Evolutionary conservation across 306 rosid species (phyloP).

Genomic region (Hylodesmum podocarpum): DNA sequence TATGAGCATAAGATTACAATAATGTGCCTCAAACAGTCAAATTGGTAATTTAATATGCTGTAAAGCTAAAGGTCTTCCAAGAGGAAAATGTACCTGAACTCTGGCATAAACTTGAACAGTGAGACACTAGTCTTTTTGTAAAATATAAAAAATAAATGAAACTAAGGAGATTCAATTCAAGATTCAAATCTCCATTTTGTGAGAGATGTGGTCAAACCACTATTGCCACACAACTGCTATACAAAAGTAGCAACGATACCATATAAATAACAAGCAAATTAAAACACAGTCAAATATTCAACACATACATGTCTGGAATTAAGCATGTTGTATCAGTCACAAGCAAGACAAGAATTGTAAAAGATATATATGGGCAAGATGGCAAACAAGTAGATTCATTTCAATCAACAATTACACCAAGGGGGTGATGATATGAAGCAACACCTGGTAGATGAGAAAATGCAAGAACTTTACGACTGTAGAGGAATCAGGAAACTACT

Average conservation of each 20-base stretch:
- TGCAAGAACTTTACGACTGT: constrained; percentile 11
- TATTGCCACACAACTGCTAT: constrained; percentile 18
- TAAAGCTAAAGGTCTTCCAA: not conserved
- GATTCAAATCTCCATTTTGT: constrained; percentile 6
- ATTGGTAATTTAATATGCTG: not conserved
- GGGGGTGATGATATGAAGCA: constrained; percentile 23
- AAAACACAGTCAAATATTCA: constrained; percentile 31
- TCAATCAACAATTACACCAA: constrained; percentile 21
- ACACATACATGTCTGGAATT: constrained; percentile 15
- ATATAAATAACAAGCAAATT: constrained; percentile 18
- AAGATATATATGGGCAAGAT: constrained; percentile 22
- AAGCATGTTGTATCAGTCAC: constrained; percentile 28
- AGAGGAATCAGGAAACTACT: constrained; percentile 23
- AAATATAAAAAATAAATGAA: not conserved
- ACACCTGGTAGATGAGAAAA: constrained; percentile 14
- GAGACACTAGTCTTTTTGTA: not conserved
- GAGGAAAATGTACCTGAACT: not conserved
- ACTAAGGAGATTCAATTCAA: not conserved
- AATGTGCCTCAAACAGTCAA: not conserved
- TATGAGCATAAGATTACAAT: not conserved
- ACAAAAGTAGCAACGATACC: constrained; percentile 16
- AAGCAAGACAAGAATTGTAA: constrained; percentile 18
- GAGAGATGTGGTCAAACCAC: constrained; percentile 6
- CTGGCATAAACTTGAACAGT: not conserved
- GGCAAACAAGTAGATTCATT: constrained; percentile 30